Evolutionary conservation across 352 stramenopile species (phyloP).

Genomic region (Pythium sukuiense): DNA sequence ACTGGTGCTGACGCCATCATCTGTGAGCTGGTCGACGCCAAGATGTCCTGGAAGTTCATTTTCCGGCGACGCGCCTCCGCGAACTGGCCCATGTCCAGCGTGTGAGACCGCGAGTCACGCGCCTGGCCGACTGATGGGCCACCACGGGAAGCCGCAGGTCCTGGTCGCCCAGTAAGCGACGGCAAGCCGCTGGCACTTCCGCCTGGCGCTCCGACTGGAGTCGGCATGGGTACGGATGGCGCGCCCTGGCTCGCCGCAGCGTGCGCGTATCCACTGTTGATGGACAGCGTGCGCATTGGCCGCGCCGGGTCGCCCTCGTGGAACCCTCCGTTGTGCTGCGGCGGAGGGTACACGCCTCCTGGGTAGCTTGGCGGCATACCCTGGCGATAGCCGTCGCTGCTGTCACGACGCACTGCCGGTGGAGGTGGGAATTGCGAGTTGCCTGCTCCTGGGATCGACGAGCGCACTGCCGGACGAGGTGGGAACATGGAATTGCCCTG

Average conservation of each 20-base stretch:
- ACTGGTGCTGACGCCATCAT: conserved; percentile 11
- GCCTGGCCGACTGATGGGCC: conserved; percentile 68
- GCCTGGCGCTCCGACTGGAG: conserved; percentile 25
- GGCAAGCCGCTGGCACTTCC: conserved; percentile 37
- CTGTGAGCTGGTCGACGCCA: conserved; percentile 48
- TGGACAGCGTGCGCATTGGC: conserved; percentile 59
- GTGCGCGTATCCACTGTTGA: conserved; percentile 53
- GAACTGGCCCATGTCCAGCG: conserved; percentile 84
- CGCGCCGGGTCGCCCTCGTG: conserved; percentile 34
- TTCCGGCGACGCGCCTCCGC: conserved; percentile 71
- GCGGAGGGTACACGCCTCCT: conserved; percentile 17
- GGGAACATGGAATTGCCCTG: conserved; percentile 75
- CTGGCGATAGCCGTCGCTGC: conserved; percentile 36
- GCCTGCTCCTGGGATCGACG: conserved; percentile 50
- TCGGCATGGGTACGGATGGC: conserved; percentile 23
- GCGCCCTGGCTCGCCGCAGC: conserved; percentile 8
- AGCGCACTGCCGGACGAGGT: conserved; percentile 38
- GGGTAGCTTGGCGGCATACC: conserved; percentile 14
- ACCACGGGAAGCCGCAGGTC: conserved; percentile 32
- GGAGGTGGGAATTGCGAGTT: conserved; percentile 66
- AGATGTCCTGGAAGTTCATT: conserved; percentile 89
- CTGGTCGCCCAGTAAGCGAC: conserved; percentile 54
- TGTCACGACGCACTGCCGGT: conserved; percentile 40
- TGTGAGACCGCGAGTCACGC: conserved; percentile 80
- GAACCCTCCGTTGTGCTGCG: conserved; percentile 19